phyloP scores from a whole-genome alignment of 2,329 filamentous ascomycete species.

The Verticillium nubilum region DNA sequence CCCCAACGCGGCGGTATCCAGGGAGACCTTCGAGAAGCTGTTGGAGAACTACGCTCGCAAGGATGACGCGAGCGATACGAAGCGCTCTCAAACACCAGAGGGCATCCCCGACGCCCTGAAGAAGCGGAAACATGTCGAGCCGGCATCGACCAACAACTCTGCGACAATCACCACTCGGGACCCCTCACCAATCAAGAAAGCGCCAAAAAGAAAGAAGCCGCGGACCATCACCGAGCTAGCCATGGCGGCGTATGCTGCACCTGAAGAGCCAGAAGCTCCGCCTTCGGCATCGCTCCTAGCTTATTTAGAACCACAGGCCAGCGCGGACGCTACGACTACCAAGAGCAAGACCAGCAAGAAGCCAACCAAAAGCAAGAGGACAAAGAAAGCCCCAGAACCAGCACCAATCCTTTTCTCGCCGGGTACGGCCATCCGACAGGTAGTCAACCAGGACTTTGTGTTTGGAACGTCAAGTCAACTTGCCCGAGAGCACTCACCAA shows the following conservation, averaged over 20 bases:
- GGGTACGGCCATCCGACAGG: conserved; percentile 57
- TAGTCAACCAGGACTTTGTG: conserved; percentile 67
- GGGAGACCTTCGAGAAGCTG: conserved; percentile 37
- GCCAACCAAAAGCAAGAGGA: conserved; percentile 26
- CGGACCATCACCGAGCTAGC: conserved; percentile 75
- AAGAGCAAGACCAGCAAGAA: conserved; percentile 26
- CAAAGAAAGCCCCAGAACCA: conserved; percentile 31
- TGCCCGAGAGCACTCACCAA: conserved; percentile 65
- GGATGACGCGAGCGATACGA: conserved; percentile 14
- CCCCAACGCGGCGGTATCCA: conserved; percentile 8
- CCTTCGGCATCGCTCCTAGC: conserved; percentile 35
- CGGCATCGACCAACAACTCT: conserved; percentile 31
- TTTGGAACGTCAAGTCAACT: conserved; percentile 87
- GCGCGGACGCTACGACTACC: conserved; percentile 17
- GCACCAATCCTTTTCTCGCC: conserved; percentile 61
- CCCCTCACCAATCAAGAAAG: conserved; percentile 20
- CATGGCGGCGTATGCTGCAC: conserved; percentile 59
- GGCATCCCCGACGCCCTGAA: conserved; percentile 29
- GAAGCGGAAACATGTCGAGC: conserved; percentile 53
- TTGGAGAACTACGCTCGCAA: conserved; percentile 34
- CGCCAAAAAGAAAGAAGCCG: conserved; percentile 55
- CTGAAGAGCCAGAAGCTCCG: conserved; percentile 22
- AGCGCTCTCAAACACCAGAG: conserved; percentile 8
- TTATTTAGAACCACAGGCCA: conserved; percentile 31
- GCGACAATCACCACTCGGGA: conserved; percentile 10